Conservation (phyloP, 2,329 filamentous ascomycete genomes). For the Cordyceps tenuipes region DNA sequence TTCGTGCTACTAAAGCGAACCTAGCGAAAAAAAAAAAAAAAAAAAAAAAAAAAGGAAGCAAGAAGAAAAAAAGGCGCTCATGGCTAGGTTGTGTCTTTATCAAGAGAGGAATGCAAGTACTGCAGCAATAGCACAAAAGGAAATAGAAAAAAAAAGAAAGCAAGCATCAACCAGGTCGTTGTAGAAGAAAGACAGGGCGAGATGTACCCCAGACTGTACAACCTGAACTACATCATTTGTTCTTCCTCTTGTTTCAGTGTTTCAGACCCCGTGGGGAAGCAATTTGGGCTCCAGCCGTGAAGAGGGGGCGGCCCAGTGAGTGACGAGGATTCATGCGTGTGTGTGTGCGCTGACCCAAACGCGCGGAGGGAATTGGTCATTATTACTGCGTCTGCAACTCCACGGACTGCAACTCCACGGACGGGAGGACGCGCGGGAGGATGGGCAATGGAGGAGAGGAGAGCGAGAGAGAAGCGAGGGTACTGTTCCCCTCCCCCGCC, state of each 20-base stretch:
- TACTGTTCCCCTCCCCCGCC: neutral
- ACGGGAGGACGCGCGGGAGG: too few species aligned
- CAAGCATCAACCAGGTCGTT: neutral
- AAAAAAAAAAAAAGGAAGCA: neutral
- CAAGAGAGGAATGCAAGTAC: neutral
- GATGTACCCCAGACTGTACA: neutral
- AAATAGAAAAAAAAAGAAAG: neutral
- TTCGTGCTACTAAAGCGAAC: neutral
- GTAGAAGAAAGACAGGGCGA: neutral
- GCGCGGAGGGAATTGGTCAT: neutral
- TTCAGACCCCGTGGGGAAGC: neutral
- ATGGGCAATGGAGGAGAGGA: neutral
- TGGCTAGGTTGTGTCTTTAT: neutral
- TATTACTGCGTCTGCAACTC: neutral
- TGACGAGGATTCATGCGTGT: neutral
- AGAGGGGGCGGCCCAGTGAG: too few species aligned
- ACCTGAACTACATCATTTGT: neutral
- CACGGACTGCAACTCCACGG: neutral
- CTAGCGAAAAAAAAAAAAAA: neutral
- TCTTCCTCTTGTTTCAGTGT: neutral
- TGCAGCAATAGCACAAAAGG: neutral
- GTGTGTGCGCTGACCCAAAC: neutral
- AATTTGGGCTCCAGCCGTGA: neutral
- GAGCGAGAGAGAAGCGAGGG: neutral
- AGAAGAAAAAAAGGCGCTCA: neutral